phyloP scores from a whole-genome alignment of 202 grass and related monocot genomes.

The Dendrocalamus latiflorus region DNA sequence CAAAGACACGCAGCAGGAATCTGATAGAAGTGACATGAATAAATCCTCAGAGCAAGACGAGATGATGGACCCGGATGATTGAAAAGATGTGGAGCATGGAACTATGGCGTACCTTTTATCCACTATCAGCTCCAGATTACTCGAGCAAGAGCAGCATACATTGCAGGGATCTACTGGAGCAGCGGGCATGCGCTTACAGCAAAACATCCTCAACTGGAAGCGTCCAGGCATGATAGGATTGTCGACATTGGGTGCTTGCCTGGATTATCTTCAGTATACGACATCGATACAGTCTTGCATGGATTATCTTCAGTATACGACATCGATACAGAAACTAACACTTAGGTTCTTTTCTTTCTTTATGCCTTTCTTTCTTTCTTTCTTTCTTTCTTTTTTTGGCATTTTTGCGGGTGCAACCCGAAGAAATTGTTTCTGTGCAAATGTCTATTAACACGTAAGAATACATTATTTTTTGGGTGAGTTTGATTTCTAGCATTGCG shows the following conservation, averaged over 20 bases:
- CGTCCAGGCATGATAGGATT: not conserved
- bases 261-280: constrained; percentile 12
- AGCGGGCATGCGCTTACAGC: not conserved
- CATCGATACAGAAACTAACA: constrained; percentile 41
- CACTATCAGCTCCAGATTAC: constrained; percentile 21
- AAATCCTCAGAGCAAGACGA: constrained; percentile 73
- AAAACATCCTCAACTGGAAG: not conserved
- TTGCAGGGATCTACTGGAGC: constrained; percentile 19
- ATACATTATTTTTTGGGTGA: constrained; percentile 17
- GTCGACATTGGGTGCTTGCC: not conserved
- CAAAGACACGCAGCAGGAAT: constrained; percentile 41
- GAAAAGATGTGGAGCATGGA: constrained; percentile 16
- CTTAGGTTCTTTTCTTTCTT: constrained; percentile 9
- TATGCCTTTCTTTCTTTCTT: not conserved
- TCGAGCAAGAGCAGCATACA: not conserved
- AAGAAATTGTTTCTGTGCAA: constrained; percentile 37
- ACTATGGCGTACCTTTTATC: constrained; percentile 8
- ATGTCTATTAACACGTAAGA: constrained; percentile 23
- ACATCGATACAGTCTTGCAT: constrained; percentile 17
- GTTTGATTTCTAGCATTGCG: constrained; percentile 4
- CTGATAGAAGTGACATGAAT: constrained; percentile 59
- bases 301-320: constrained; percentile 6
- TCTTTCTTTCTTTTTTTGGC: not conserved
- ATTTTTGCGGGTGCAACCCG: constrained; percentile 23
- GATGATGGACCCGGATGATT: constrained; percentile 98